phyloP scores from a whole-genome alignment of 805 yeast genomes.

The Starmerella sirachaensis region DNA sequence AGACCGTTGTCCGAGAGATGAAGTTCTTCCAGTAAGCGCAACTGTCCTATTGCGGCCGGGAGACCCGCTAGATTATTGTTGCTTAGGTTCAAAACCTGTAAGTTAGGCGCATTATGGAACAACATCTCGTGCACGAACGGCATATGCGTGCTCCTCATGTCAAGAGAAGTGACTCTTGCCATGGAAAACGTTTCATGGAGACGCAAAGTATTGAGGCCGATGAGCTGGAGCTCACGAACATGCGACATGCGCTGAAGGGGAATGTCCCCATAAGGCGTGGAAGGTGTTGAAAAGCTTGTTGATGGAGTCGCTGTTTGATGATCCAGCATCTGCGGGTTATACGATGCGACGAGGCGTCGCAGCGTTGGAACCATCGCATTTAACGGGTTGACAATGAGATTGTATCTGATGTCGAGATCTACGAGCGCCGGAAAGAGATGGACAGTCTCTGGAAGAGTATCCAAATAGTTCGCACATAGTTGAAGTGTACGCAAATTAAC shows the following conservation, averaged over 20 bases:
- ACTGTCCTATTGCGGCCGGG: constrained; percentile 53
- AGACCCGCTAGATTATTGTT: constrained; percentile 68
- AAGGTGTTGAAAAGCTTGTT: no score
- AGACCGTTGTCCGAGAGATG: constrained; percentile 67
- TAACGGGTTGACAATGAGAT: constrained; percentile 31
- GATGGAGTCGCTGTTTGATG: constrained; percentile 2
- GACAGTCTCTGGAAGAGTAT: constrained; percentile 47
- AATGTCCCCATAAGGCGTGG: neutral
- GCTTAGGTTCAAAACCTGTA: constrained; percentile 66
- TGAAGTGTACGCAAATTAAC: constrained; percentile 57
- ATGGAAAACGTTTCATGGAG: constrained; percentile 4
- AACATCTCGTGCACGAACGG: constrained; percentile 59
- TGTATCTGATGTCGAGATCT: constrained; percentile 65
- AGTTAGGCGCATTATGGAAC: constrained; percentile 45
- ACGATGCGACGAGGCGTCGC: constrained; percentile 21
- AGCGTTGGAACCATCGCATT: constrained; percentile 25
- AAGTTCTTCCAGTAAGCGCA: constrained; percentile 49
- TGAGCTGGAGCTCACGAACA: constrained; percentile 6
- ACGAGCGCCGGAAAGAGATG: constrained; percentile 49
- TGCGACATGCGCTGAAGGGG: neutral
- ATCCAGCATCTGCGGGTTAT: constrained; percentile 18
- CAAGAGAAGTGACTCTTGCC: constrained; percentile 35
- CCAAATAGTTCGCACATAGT: constrained; percentile 66
- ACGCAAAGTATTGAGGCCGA: constrained; percentile 6
- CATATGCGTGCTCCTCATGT: constrained; percentile 70